Conservation (phyloP, 2,329 filamentous ascomycete species). For the Monosporascus sp. region DNA sequence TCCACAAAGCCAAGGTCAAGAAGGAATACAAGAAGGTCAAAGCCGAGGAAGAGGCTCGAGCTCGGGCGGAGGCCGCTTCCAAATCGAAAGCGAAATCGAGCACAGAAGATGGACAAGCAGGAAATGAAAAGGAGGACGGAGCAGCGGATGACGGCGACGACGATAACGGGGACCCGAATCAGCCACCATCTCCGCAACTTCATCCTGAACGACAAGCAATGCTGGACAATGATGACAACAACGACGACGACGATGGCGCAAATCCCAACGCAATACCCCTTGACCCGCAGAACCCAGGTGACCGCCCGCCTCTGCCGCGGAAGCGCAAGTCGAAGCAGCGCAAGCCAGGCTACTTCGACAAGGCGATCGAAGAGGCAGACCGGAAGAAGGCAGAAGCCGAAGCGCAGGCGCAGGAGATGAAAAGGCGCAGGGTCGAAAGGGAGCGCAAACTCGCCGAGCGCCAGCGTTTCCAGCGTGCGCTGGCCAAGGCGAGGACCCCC, state of each 20-base stretch:
- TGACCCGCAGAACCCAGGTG: conserved; percentile 6
- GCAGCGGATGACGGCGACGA: conserved; percentile 2
- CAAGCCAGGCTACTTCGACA: conserved; percentile 58
- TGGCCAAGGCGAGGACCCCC: conserved; percentile 66
- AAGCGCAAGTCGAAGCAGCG: conserved; percentile 35
- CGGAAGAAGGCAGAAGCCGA: conserved; percentile 37
- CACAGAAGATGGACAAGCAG: conserved; percentile 6
- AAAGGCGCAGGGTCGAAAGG: conserved; percentile 54
- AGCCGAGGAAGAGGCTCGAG: conserved; percentile 37
- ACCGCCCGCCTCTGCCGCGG: conserved; percentile 11
- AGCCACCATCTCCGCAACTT: conserved; percentile 20
- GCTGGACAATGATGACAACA: conserved; percentile 25
- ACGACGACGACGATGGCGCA: neutral
- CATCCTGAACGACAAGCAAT: conserved; percentile 38
- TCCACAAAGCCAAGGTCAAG: conserved; percentile 88
- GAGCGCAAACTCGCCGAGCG: conserved; percentile 62
- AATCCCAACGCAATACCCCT: conserved; percentile 1
- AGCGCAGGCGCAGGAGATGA: conserved; percentile 35
- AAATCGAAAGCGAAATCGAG: conserved; percentile 6
- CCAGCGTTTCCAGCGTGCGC: conserved; percentile 58
- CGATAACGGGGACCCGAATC: neutral
- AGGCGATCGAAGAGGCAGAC: conserved; percentile 50
- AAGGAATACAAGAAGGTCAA: conserved; percentile 89
- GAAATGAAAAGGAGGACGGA: conserved; percentile 14
- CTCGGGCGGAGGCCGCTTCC: conserved; percentile 5